These are phyloP conservation scores for Castanea sativa DNA, from an alignment of 306 rosid species.

Conservation along the genomic window DNA sequence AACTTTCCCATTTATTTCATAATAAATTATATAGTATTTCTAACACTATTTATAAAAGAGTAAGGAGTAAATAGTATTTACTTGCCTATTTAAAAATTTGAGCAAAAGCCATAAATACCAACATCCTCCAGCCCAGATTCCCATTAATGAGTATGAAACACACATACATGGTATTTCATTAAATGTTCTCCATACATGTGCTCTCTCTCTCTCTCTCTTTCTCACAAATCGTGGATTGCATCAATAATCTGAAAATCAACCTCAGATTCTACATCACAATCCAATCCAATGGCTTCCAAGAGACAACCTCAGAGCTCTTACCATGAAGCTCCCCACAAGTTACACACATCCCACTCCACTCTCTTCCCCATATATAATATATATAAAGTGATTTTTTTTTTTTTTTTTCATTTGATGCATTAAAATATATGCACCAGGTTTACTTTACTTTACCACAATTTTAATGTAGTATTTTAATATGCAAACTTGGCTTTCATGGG, in stretches of 20 bases:
- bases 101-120: no score
- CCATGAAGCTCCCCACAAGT: neutral
- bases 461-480: neutral
- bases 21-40: no score
- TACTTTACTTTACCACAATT: constrained; percentile 14
- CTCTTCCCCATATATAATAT: neutral
- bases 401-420: neutral
- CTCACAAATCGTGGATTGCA: neutral
- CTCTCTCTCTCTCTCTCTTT: no score
- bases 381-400: neutral
- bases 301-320: neutral
- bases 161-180: no score
- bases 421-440: neutral
- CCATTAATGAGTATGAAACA: no score
- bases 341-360: neutral
- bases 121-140: no score
- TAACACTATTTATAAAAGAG: no score
- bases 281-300: neutral
- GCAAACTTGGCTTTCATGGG: constrained; percentile 24
- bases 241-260: neutral
- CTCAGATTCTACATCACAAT: neutral
- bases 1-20: no score
- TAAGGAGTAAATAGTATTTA: no score
- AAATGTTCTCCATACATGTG: no score
- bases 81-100: no score